A percentile compares a stretch with the other conserved stretches of the same genome.
Conservation (phyloP, 1,139 yeast species). For the Kodamaea anthophila region DNA sequence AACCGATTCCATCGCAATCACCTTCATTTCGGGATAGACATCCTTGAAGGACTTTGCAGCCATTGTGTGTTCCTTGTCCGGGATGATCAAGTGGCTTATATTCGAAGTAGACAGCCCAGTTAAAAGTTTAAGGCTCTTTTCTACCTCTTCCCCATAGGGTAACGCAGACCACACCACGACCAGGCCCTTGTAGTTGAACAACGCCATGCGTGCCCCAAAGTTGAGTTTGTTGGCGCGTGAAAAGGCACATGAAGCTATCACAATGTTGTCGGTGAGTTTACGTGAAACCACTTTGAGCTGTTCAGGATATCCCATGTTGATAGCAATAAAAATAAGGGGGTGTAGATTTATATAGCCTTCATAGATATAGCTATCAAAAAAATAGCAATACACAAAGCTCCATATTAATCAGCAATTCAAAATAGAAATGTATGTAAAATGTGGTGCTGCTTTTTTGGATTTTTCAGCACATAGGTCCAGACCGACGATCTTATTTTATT, state of each 20-base stretch:
- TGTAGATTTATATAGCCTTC: no score
- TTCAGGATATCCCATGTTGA: conserved; percentile 30
- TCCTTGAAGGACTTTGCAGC: conserved; percentile 50
- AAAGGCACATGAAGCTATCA: conserved; percentile 47
- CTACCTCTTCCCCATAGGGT: conserved; percentile 48
- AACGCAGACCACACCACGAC: conserved; percentile 57
- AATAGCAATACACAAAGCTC: no score
- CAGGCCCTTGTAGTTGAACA: conserved; percentile 33
- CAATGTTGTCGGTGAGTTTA: conserved; percentile 39
- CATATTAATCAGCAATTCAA: no score
- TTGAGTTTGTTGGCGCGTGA: conserved; percentile 34
- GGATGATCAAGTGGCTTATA: conserved; percentile 42
- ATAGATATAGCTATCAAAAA: no score
- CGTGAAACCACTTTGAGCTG: conserved; percentile 38
- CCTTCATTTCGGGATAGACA: conserved; percentile 39
- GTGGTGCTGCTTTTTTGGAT: no score
- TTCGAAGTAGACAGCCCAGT: conserved; percentile 26
- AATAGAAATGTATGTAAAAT: no score
- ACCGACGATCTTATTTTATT: no score
- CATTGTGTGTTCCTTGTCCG: conserved; percentile 53
- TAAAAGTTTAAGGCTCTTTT: conserved; percentile 32
- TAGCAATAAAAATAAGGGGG: no score
- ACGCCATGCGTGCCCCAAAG: conserved; percentile 55
- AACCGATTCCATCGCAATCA: conserved; percentile 43
- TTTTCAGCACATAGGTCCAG: no score